phyloP scores from a whole-genome alignment of 169 alveolate genomes.

The Cryptosporidium tyzzeri region DNA sequence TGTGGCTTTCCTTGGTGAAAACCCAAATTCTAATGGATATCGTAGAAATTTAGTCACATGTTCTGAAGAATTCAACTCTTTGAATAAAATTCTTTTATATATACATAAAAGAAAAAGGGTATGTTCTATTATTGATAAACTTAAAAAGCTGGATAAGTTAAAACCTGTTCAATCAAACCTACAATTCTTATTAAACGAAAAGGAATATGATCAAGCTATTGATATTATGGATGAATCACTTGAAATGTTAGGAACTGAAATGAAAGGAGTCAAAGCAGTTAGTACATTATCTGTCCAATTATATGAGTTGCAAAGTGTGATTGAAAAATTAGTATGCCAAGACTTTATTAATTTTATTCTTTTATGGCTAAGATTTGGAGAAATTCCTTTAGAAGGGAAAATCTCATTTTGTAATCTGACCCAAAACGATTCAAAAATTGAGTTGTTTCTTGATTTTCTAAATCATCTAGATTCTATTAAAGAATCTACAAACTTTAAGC shows the following conservation, averaged over 20 bases:
- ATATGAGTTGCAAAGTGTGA: constrained; percentile 23
- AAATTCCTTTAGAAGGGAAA: background rate
- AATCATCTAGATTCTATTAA: background rate
- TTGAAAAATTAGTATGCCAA: constrained; percentile 34
- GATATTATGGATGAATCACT: background rate
- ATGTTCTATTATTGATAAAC: background rate
- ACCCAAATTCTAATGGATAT: background rate
- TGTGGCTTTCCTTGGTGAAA: background rate
- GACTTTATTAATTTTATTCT: constrained; percentile 27
- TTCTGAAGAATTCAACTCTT: background rate
- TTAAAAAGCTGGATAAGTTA: constrained; percentile 5
- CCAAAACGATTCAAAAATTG: background rate
- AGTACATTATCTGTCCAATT: constrained; percentile 29
- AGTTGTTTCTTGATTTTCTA: background rate
- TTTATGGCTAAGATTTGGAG: constrained; percentile 9
- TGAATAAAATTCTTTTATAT: background rate
- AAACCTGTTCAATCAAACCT: constrained; percentile 8
- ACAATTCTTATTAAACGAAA: constrained; percentile 25
- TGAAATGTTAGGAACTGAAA: constrained; percentile 3
- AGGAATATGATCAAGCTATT: constrained; percentile 29
- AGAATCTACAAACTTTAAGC: background rate
- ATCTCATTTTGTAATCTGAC: background rate
- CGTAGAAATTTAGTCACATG: background rate
- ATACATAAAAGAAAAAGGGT: constrained; percentile 4
- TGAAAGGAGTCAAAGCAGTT: constrained; percentile 24